phyloP scores from a whole-genome alignment of 306 rosid genomes.

The Cyclanthera cordifolia region DNA sequence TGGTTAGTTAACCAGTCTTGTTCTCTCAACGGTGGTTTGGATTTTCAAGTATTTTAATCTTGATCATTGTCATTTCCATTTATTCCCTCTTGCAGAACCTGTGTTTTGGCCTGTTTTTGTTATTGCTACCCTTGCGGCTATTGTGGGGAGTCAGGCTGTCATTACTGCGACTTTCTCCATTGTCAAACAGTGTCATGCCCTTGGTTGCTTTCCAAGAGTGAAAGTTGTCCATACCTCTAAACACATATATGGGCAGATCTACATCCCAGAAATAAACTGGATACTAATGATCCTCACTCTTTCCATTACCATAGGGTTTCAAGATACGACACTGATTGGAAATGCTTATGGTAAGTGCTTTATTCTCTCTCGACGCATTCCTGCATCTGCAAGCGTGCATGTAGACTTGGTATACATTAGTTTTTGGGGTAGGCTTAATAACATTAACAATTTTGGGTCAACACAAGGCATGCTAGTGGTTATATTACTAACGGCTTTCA shows the following conservation, averaged over 20 bases:
- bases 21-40: not conserved
- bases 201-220: slow-evolving; percentile 89
- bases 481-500: not conserved
- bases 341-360: slow-evolving; percentile 65
- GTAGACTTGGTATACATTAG: not conserved
- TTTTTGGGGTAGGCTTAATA: not conserved
- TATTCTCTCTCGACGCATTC: not conserved
- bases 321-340: slow-evolving; percentile 64
- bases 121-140: slow-evolving; percentile 69
- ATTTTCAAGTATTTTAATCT: slow-evolving; percentile 14
- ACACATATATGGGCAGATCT: slow-evolving; percentile 67
- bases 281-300: slow-evolving; percentile 80
- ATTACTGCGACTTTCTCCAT: slow-evolving; percentile 83
- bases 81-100: slow-evolving; percentile 33
- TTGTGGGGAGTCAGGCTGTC: slow-evolving; percentile 92
- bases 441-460: not conserved
- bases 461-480: not conserved
- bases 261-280: slow-evolving; percentile 91
- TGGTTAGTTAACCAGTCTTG: slow-evolving; percentile 33
- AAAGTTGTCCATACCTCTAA: slow-evolving; percentile 85
- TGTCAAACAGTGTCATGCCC: slow-evolving; percentile 77
- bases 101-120: slow-evolving; percentile 79
- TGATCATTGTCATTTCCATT: slow-evolving; percentile 15
- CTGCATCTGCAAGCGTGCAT: not conserved
- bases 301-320: slow-evolving; percentile 70